phyloP scores from a whole-genome alignment of 2,329 filamentous ascomycete species.

The Penicillium sp. region DNA sequence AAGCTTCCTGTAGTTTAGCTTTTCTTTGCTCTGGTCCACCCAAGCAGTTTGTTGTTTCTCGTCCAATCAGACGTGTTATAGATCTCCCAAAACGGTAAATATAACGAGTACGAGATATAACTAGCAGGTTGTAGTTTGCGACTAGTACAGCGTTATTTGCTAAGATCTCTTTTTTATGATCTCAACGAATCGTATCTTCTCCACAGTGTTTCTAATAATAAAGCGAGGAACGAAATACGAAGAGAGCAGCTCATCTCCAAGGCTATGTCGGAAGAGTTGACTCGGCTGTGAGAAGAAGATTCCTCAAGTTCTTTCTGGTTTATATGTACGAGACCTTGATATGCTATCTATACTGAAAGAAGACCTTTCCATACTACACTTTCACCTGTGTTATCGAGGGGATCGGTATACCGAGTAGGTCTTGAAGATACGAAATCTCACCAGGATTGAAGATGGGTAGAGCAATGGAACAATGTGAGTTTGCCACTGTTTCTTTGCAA shows the following conservation, averaged over 20 bases:
- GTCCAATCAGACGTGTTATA: not conserved
- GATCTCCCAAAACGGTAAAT: not conserved
- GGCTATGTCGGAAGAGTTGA: not conserved
- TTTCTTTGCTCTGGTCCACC: not conserved
- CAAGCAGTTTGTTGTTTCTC: not conserved
- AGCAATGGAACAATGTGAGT: not conserved
- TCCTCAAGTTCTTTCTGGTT: not conserved
- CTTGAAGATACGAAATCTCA: slow-evolving; percentile 10
- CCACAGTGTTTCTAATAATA: not conserved
- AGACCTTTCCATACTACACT: too few relatives aligned
- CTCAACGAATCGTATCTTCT: not conserved
- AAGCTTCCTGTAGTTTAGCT: not conserved
- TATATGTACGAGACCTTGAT: too few relatives aligned
- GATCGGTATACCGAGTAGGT: slow-evolving; percentile 15
- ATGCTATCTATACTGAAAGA: too few relatives aligned
- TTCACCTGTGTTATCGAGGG: slow-evolving; percentile 21
- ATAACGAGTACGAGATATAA: slow-evolving; percentile 4
- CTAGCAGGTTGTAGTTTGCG: not conserved
- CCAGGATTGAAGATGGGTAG: slow-evolving; percentile 6
- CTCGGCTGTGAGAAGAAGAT: not conserved
- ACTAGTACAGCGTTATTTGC: not conserved
- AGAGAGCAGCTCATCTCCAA: not conserved
- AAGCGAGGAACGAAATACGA: slow-evolving; percentile 4
- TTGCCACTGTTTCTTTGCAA: not conserved
- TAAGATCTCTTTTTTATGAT: not conserved